These are phyloP conservation scores for Betula pendula DNA, from an alignment of 306 rosid species.

Conservation along the genomic window DNA sequence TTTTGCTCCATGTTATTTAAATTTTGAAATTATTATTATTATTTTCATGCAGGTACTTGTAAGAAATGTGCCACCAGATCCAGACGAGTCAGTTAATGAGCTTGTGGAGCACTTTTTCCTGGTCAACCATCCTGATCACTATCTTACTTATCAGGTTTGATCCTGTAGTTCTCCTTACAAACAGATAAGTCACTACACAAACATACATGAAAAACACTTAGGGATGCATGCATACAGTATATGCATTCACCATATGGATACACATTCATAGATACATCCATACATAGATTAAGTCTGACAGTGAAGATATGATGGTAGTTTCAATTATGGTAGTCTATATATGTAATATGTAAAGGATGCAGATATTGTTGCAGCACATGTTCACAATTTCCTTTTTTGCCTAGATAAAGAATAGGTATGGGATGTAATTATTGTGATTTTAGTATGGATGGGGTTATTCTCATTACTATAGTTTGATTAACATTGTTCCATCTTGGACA, in stretches of 20 bases:
- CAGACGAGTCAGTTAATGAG: conserved; percentile 83
- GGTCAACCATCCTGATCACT: conserved; percentile 94
- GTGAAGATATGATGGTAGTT: neutral
- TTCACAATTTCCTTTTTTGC: neutral
- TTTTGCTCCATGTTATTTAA: neutral
- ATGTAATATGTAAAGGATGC: neutral
- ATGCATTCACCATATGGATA: neutral
- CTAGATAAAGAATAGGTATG: neutral
- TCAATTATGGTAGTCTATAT: neutral
- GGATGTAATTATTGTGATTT: neutral
- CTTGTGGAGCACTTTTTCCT: conserved; percentile 97
- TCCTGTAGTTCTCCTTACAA: neutral
- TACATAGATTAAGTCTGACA: neutral
- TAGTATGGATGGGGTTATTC: neutral
- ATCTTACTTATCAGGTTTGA: conserved; percentile 82
- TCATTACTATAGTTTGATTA: neutral
- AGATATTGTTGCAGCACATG: neutral
- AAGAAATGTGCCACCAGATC: conserved; percentile 95
- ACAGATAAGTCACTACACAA: neutral
- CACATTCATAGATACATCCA: neutral
- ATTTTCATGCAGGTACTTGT: conserved; percentile 70
- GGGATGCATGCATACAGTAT: neutral
- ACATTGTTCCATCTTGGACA: neutral
- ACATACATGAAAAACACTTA: neutral
- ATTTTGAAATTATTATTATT: conserved; percentile 1